Evolutionary conservation across 2,329 filamentous ascomycete genomes (phyloP), one percentile per base, ranked within the genome.

Genomic region (Arthroderma sp.): DNA sequence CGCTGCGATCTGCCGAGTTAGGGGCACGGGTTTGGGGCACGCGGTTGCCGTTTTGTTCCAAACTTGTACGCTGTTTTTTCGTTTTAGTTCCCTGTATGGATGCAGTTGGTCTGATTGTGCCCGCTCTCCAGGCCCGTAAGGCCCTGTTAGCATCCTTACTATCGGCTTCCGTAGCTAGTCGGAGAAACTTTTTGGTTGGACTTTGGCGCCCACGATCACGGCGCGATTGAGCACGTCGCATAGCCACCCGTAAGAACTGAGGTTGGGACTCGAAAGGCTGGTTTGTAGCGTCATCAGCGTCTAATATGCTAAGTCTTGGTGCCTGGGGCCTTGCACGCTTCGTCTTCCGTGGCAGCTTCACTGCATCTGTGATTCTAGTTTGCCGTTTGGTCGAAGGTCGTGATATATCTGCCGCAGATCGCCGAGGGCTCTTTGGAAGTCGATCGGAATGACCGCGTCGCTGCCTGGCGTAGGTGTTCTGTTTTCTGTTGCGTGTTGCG

Each of bases 171-270:
- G 70, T 76, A 10, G 68, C 69, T 28, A 80, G 57, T 42, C 67
- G 64, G 41, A 79, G 64, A 33, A 70, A 62, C 51, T 78, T 78
- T 41, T 62, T 59, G 22, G 61, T 64, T 10, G 71, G 74, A 37
- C 69, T 73, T 51, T 71, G 68, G 44, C 74, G 68, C 32, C 70
- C 74, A 53, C 61, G 54, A 52, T 75, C 68, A 27, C 60, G 56
- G 39, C 66, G 64, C 36, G 62, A 66, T 6, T 71, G 69, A 40
- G 68, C 72, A 52, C 68, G 65, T 48, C 77, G 69, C 29, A 68
- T 66, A 31, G 77, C 77, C 46, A 81, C 56, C 43, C 68, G 68
- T 4, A 80, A 60, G 44, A 80, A 80, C 22, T 68, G 67, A 6
- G 77, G 73, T 33, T 67, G 61, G 5, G 65, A 51, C 46, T 52